Evolutionary conservation across 805 yeast genomes (phyloP), one percentile per base, ranked within the genome.

Genomic region (Saturnispora saitoi): DNA sequence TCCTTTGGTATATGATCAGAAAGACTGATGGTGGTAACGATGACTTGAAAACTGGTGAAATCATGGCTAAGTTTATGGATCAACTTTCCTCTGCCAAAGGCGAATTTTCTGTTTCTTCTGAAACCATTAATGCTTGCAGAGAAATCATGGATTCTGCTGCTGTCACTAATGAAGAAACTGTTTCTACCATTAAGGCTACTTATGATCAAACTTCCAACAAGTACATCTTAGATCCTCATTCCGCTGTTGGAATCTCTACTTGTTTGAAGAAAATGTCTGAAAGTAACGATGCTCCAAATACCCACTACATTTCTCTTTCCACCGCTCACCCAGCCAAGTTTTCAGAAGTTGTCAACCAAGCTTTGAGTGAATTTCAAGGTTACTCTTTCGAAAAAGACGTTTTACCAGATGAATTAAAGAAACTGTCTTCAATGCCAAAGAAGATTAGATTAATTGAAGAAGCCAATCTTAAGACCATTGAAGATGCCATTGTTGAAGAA

Each of bases 281-380:
- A 24, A 48, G 37, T n/a, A 36, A 48, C 11, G 67, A 68, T 34
- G 59, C 53, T 9, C 51, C 65, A 20, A 62, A 70, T 28, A 67
- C 73, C 36, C 71, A 77, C 48, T 76, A 76, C 62, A 75, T 93
- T 41, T 85, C 96, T 4, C 77, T 93, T 50, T 85, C 97, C 10
- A 93, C 99, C 43, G 99, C 99, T 8, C 99, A 93, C 65, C 99
- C 99, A 39, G 99, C 99, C 52, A 93, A 93, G 70, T 93, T 93
- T 62, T 86, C 96, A 24, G 97, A 88, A 54, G 99, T 96, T 45
- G 99, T 93, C 24, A 83, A 90, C 66, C 70, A 76, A 58, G 88
- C 98, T 3, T 73, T 93, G 55, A 63, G 68, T 42, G 74, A 73
- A 1, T 74, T 80, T 52, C 77, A 74, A 11, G 89, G 79, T 19